These are phyloP conservation scores for Ascochyta clinopodiicola DNA, from an alignment of 2,329 filamentous ascomycete species.

Conservation along the genomic window DNA sequence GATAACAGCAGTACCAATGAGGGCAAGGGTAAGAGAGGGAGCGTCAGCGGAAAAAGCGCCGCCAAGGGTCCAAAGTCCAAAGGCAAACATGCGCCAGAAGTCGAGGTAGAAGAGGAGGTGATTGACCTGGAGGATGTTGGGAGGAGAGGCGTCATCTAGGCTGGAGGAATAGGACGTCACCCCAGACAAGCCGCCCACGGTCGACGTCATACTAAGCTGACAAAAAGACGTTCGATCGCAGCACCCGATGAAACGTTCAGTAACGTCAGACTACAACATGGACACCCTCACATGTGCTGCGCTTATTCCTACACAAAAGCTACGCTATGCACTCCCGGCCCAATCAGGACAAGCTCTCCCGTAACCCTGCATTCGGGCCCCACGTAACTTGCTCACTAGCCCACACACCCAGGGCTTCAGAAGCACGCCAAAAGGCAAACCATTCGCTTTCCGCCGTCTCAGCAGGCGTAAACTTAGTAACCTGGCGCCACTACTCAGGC, in stretches of 20 bases:
- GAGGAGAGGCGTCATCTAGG: constrained; percentile 37
- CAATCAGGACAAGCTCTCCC: constrained; percentile 8
- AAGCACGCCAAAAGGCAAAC: constrained; percentile 8
- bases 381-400: constrained; percentile 37
- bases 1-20: constrained; percentile 29
- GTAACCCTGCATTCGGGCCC: constrained; percentile 21
- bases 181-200: not conserved
- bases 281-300: not conserved
- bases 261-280: not conserved
- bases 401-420: constrained; percentile 17
- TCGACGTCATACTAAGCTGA: constrained; percentile 1
- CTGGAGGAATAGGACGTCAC: constrained; percentile 1
- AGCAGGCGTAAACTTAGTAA: constrained; percentile 5
- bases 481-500: constrained; percentile 7
- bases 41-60: constrained; percentile 25
- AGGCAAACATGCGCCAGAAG: constrained; percentile 31
- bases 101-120: constrained; percentile 45
- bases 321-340: constrained; percentile 16
- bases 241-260: not conserved
- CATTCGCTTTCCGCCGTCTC: constrained; percentile 13
- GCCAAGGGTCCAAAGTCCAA: constrained; percentile 27
- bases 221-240: constrained; percentile 1
- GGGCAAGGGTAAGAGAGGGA: constrained; percentile 30
- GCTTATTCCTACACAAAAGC: constrained; percentile 11
- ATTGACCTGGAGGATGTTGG: constrained; percentile 47